Conservation (phyloP, 257 asterid species). For the Solanum piurae region DNA sequence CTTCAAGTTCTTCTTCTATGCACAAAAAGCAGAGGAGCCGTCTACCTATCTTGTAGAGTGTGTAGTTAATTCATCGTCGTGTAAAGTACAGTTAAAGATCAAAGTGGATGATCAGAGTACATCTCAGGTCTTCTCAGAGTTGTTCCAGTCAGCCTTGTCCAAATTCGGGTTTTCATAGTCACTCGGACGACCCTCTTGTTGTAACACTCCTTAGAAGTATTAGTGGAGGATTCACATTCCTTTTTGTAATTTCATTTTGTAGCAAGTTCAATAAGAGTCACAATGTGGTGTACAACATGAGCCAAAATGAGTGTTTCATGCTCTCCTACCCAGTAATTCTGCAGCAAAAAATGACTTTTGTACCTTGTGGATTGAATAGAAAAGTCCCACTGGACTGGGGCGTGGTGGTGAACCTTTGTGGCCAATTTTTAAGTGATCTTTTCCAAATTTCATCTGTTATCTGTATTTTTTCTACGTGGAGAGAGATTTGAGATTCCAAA, state of each 20-base stretch:
- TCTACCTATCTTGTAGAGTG: constrained; percentile 76
- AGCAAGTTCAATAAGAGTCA: neutral
- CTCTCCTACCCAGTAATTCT: neutral
- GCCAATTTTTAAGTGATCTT: neutral
- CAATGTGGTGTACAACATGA: neutral
- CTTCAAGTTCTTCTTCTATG: constrained; percentile 85
- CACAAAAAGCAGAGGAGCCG: constrained; percentile 59
- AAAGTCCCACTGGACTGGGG: neutral
- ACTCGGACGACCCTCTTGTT: neutral
- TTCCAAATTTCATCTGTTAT: neutral
- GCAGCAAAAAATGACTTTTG: neutral
- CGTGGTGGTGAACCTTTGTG: neutral
- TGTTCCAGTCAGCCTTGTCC: constrained; percentile 72
- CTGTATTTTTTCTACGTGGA: neutral
- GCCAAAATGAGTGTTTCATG: neutral
- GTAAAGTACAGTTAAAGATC: constrained; percentile 77
- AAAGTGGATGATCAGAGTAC: constrained; percentile 86
- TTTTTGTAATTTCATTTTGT: neutral
- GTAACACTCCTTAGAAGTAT: neutral
- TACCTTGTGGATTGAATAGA: neutral
- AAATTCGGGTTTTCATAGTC: constrained; percentile 39
- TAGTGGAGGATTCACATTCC: neutral
- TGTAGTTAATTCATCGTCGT: constrained; percentile 60
- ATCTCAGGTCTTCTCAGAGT: constrained; percentile 50
- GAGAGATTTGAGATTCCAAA: neutral